Conservation (phyloP, 768 basidiomycete genomes). For the Lactarius indigo region DNA sequence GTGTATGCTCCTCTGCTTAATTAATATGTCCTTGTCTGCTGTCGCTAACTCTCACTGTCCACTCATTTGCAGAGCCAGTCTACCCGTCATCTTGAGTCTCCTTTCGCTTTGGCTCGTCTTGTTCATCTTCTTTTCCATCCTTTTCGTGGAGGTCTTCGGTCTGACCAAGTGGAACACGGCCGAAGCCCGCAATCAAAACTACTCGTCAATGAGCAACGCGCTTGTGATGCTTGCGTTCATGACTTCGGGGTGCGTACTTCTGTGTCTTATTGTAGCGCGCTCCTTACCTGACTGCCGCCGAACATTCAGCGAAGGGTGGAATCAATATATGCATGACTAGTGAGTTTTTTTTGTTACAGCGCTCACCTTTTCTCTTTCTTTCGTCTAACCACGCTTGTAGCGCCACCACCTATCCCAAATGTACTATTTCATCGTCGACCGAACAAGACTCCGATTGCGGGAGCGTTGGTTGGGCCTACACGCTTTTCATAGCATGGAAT, state of each 20-base stretch:
- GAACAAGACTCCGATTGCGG: slow-evolving; percentile 82
- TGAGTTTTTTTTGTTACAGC: slow-evolving; percentile 35
- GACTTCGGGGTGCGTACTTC: slow-evolving; percentile 73
- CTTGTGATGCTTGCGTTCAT: slow-evolving; percentile 90
- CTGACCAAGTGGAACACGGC: slow-evolving; percentile 79
- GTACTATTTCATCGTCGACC: slow-evolving; percentile 51
- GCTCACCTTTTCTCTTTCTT: not conserved
- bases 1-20: slow-evolving; percentile 56
- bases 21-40: not conserved
- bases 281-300: slow-evolving; percentile 16
- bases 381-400: slow-evolving; percentile 39
- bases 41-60: not conserved
- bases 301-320: slow-evolving; percentile 82
- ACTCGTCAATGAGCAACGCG: slow-evolving; percentile 70
- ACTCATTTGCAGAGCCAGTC: slow-evolving; percentile 56
- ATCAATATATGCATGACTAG: slow-evolving; percentile 97
- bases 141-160: slow-evolving; percentile 87
- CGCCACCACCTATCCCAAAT: slow-evolving; percentile 72
- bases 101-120: slow-evolving; percentile 85
- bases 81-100: slow-evolving; percentile 82
- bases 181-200: slow-evolving; percentile 71
- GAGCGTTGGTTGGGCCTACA: slow-evolving; percentile 75
- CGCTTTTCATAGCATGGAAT: slow-evolving; percentile 93
- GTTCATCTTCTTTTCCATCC: slow-evolving; percentile 88
- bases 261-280: not conserved